Evolutionary conservation across 441 rosid genomes (phyloP).

Genomic region (Pelargonium cotyledonis): DNA sequence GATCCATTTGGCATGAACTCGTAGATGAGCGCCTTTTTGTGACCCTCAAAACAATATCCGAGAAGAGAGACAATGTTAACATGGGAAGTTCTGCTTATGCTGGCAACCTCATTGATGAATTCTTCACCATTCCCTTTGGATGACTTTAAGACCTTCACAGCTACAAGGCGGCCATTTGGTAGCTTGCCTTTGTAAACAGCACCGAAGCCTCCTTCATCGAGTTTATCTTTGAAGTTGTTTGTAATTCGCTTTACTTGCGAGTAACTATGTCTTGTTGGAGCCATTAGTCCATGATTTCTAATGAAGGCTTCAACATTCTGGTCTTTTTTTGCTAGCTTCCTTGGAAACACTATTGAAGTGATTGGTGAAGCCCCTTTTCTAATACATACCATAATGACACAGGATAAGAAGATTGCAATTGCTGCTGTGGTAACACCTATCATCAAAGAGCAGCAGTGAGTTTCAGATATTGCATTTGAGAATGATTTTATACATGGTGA

Average conservation of each 20-base stretch:
- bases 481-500: too few relatives aligned
- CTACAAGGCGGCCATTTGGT: neutral
- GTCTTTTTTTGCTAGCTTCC: neutral
- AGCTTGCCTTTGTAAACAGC: slow-evolving; percentile 17
- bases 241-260: slow-evolving; percentile 15
- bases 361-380: neutral
- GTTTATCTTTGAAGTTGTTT: slow-evolving; percentile 8
- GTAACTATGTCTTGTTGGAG: slow-evolving; percentile 8
- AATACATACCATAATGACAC: too few relatives aligned
- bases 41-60: slow-evolving; percentile 8
- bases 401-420: too few relatives aligned
- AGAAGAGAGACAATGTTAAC: slow-evolving; percentile 15
- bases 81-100: slow-evolving; percentile 19
- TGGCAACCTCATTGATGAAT: slow-evolving; percentile 19
- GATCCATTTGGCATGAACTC: slow-evolving; percentile 13
- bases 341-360: neutral
- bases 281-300: neutral
- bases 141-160: slow-evolving; percentile 9
- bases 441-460: too few relatives aligned
- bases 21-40: slow-evolving; percentile 11
- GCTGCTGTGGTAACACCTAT: too few relatives aligned
- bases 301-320: slow-evolving; percentile 8
- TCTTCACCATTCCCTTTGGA: slow-evolving; percentile 17
- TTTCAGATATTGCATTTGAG: too few relatives aligned
- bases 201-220: slow-evolving; percentile 19